Evolutionary conservation across 1,284 basidiomycete genomes (phyloP), one percentile per base, ranked within the genome.

Genomic region (Cryptococcus jaspeensis): DNA sequence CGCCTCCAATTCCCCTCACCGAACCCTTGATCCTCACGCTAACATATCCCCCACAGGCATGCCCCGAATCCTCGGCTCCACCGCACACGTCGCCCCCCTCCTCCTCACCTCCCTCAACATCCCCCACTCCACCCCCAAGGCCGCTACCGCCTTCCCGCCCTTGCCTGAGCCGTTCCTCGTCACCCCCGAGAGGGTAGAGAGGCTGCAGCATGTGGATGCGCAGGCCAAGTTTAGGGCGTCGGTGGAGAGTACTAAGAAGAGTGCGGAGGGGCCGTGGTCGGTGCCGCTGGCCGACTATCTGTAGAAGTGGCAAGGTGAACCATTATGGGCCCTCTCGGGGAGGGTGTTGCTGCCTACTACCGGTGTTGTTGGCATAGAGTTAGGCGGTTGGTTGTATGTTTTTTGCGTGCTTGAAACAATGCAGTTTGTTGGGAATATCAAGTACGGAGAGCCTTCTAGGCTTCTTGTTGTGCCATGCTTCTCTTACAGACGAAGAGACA

Each of bases 41-140:
- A 15, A 42, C 40, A 8, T 9, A 37, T 18, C 13, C 61, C 16
- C 9, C 28, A 32, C 28, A 32, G 28, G 28, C 28, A 67, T 65
- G 64, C 64, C 66, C 8, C 58, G 66, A 3, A 67, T 67, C 48
- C 57, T 67, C 16, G 51, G 59, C 9, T 61, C 59, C 13, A 60
- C 64, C 8, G 62, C 61, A 3, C 54, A 62, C 46, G 20, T 62
- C 35, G 59, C 50, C 1, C 60, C 60, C 3, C 38, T 55, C 4
- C 42, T 67, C 7, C 53, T 67, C 11, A 37, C 47, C 0, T 37
- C n/a, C 11, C 53, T 67, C 3, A 55, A 53, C 7, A 41, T 65
- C 15, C 15, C 18, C 0, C 23, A 49, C 22, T 46, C 43, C 1
- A 38, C 50, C 12, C 56, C 54, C 0, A 18, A 39, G 16, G 20